These are phyloP conservation scores for Anthracocystis setariae DNA, from an alignment of 1,284 basidiomycete species.

Conservation along the genomic window DNA sequence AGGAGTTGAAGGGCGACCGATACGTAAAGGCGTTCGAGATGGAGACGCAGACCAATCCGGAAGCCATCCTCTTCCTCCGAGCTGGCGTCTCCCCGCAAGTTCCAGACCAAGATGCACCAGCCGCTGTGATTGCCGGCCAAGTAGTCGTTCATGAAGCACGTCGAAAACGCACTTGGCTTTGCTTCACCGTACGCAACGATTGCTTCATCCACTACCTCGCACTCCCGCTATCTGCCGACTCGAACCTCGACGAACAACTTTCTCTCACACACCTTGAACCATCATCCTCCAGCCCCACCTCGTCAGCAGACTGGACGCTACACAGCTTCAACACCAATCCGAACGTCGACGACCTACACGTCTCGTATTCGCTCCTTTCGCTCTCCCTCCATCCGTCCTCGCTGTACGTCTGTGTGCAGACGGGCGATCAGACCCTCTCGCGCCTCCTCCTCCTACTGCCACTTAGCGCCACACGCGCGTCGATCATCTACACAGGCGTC, in stretches of 20 bases:
- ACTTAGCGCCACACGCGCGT: constrained; percentile 37
- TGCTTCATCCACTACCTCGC: constrained; percentile 58
- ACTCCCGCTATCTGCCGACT: constrained; percentile 42
- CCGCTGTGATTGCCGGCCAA: constrained; percentile 9
- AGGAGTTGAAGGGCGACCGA: constrained; percentile 27
- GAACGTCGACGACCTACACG: constrained; percentile 50
- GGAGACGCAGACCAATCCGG: constrained; percentile 55
- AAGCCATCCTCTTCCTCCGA: constrained; percentile 57
- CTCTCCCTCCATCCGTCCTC: constrained; percentile 56
- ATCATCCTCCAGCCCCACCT: background rate
- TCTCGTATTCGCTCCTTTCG: constrained; percentile 60
- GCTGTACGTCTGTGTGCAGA: constrained; percentile 55
- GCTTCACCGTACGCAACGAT: constrained; percentile 54
- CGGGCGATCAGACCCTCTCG: constrained; percentile 57
- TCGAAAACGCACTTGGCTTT: constrained; percentile 49
- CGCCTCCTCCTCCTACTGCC: constrained; percentile 53
- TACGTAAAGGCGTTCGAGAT: constrained; percentile 48
- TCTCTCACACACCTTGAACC: background rate
- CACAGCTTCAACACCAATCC: constrained; percentile 62
- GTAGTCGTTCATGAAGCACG: constrained; percentile 19
- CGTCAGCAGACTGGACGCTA: constrained; percentile 30
- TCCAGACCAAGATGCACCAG: background rate
- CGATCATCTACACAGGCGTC: constrained; percentile 55
- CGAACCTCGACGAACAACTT: constrained; percentile 2
- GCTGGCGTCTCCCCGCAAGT: constrained; percentile 26